Percentiles rank a stretch among this genome's conserved stretches.
phyloP scores from a whole-genome alignment of 305 asterid species.

The Fraxinus latifolia region DNA sequence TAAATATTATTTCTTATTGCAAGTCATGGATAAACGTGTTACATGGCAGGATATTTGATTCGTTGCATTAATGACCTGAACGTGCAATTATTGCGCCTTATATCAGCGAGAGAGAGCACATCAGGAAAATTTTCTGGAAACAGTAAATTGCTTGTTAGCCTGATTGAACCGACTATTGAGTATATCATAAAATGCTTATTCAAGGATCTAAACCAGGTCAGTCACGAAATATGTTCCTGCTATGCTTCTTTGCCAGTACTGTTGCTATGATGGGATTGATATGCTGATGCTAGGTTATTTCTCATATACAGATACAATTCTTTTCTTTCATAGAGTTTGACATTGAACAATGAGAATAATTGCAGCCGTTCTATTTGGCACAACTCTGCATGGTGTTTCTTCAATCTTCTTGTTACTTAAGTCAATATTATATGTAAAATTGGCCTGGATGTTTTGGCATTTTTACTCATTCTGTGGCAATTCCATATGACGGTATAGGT shows the following conservation, averaged over 20 bases:
- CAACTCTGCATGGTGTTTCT: conserved; percentile 1
- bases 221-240: conserved; percentile 21
- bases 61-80: conserved; percentile 69
- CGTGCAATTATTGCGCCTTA: conserved; percentile 41
- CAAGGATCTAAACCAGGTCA: conserved; percentile 65
- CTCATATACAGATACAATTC: neutral
- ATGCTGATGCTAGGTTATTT: conserved; percentile 11
- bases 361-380: neutral
- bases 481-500: neutral
- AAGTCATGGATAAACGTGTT: conserved; percentile 26
- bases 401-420: neutral
- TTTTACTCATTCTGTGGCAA: neutral
- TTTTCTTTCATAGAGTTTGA: conserved; percentile 6
- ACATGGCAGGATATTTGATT: conserved; percentile 61
- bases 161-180: conserved; percentile 77
- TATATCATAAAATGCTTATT: conserved; percentile 58
- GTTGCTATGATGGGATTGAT: conserved; percentile 23
- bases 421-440: neutral
- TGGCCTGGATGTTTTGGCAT: neutral
- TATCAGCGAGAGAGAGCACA: conserved; percentile 36
- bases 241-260: conserved; percentile 26
- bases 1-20: conserved; percentile 13
- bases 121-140: conserved; percentile 40
- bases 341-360: neutral
- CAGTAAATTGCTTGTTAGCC: conserved; percentile 40